These are phyloP conservation scores for Cyclotella cryptica DNA, from an alignment of 108 stramenopile species.

Conservation along the genomic window DNA sequence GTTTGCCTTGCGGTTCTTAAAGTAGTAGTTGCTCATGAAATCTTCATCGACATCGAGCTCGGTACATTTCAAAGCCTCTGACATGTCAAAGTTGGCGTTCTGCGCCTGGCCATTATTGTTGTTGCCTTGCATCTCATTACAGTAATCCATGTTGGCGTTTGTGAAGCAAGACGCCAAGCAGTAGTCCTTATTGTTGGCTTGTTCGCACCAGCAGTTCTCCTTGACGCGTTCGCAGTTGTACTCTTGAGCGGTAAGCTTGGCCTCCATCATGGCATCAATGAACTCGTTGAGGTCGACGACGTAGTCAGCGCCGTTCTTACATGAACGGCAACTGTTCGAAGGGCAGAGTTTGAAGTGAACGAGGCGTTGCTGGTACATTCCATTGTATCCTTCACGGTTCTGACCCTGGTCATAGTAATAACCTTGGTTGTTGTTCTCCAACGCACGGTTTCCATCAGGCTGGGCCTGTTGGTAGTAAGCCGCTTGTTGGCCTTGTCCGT, in stretches of 20 bases:
- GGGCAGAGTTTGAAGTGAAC: conserved; percentile 77
- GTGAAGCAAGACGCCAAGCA: conserved; percentile 64
- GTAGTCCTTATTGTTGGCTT: conserved; percentile 58
- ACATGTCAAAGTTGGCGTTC: conserved; percentile 19
- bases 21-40: conserved; percentile 59
- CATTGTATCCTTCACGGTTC: conserved; percentile 17
- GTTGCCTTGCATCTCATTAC: conserved; percentile 31
- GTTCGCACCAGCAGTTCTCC: conserved; percentile 77
- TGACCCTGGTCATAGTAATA: conserved; percentile 17
- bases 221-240: conserved; percentile 64
- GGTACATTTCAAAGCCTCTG: conserved; percentile 13
- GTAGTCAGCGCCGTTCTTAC: conserved; percentile 64
- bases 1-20: conserved; percentile 61
- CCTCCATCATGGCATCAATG: conserved; percentile 58
- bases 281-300: conserved; percentile 72
- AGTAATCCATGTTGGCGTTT: conserved; percentile 57
- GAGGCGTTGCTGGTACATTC: conserved; percentile 40
- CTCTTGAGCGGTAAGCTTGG: conserved; percentile 44
- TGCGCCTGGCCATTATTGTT: conserved; percentile 16
- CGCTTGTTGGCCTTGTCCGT: conserved; percentile 2
- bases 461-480: conserved; percentile 22
- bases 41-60: conserved; percentile 28
- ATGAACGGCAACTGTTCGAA: conserved; percentile 40
- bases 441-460: conserved; percentile 5
- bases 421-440: conserved; percentile 12